Evolutionary conservation across 768 basidiomycete genomes (phyloP).

Genomic region (Chalciporus piperatus): DNA sequence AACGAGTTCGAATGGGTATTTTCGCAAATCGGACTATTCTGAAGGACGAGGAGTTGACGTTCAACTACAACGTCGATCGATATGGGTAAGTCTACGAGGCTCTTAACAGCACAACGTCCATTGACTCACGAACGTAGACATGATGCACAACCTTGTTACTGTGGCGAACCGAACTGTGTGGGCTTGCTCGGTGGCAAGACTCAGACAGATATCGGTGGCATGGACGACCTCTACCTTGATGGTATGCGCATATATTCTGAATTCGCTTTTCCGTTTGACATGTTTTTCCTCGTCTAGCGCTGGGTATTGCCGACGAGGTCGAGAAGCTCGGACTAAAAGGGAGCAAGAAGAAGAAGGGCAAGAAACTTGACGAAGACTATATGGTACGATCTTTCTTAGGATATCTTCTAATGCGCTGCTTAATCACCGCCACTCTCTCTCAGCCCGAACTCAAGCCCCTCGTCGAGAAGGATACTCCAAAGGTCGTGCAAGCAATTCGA

Average conservation of each 20-base stretch:
- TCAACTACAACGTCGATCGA: conserved; percentile 99
- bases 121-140: conserved; percentile 49
- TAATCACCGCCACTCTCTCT: not conserved
- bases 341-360: conserved; percentile 82
- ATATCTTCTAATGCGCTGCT: not conserved
- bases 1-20: conserved; percentile 93
- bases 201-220: conserved; percentile 90
- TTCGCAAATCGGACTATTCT: conserved; percentile 83
- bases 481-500: conserved; percentile 86
- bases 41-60: conserved; percentile 88
- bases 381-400: conserved; percentile 50
- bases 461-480: conserved; percentile 76
- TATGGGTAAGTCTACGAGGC: conserved; percentile 72
- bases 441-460: conserved; percentile 81
- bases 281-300: conserved; percentile 45
- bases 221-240: conserved; percentile 94
- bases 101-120: not conserved
- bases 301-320: conserved; percentile 92
- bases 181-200: conserved; percentile 98
- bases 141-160: conserved; percentile 92
- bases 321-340: conserved; percentile 84
- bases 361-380: conserved; percentile 94
- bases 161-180: conserved; percentile 92
- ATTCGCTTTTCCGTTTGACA: not conserved
- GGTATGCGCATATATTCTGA: conserved; percentile 42